Evolutionary conservation across 83 land plant genomes (phyloP), one percentile per base, ranked within the genome.

Genomic region (Picea engelmannii): DNA sequence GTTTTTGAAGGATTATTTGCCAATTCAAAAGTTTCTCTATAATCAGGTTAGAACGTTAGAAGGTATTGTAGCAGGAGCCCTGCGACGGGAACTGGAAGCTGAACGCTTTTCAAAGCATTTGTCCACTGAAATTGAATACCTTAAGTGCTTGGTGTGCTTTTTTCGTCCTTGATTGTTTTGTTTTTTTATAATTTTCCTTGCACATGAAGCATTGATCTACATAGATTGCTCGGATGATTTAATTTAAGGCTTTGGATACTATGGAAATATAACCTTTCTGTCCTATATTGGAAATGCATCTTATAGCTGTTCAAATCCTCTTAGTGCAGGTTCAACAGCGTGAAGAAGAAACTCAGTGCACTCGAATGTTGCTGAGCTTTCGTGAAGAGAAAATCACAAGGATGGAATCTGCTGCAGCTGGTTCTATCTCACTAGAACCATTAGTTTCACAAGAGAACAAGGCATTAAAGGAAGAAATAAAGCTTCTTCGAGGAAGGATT

Each of bases 331-430:
- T 35, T 69, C 74, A 16, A 69, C 74, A 69, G 8, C 86, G 84
- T 16, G 87, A 86, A 84, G 82, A 86, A 24, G 88, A 87, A 40
- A 67, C 79, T 24, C 89, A 88, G 55, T 81, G 89, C 42, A 66
- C 61, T 69, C 84, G 81, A 78, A 88, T 88, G 90, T 55, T 88
- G 83, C 61, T 88, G 44, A 89, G 89, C 20, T 86, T 88, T 61
- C 64, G 84, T 40, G 90, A 88, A 79, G 90, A 86, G 38, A 88
- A 88, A 74, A 86, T 86, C 58, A 20, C 69, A 58, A 83, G 89
- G 71, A 66, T 88, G 24, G 90, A 88, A 78, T 60, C 84, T 61
- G 55, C 73, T 35, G 24, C 80, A 35, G 74, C 71, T 78, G 86
- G 89, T 44, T 13, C 21, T 35, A 61, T 80, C 25, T 70, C 85